phyloP scores from a whole-genome alignment of 2,329 filamentous ascomycete genomes.

The Aschersonia sp. region DNA sequence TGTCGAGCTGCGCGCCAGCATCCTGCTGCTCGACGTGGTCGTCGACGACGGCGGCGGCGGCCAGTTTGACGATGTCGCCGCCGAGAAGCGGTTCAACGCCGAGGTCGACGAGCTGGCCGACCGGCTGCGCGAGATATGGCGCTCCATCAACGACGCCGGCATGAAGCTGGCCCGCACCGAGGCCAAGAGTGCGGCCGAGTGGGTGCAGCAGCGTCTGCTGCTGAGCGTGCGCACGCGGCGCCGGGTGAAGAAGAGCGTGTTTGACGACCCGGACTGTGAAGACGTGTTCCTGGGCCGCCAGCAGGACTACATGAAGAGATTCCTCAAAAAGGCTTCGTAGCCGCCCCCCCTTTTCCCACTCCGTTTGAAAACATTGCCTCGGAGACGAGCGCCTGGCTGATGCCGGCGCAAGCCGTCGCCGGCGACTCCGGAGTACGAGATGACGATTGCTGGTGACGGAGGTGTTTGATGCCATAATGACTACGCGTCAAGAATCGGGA shows the following conservation, averaged over 20 bases:
- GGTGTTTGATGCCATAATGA: too few species aligned
- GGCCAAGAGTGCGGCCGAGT: constrained; percentile 61
- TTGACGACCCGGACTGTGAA: constrained; percentile 22
- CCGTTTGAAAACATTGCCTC: too few species aligned
- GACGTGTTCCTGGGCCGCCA: constrained; percentile 26
- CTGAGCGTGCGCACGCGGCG: constrained; percentile 54
- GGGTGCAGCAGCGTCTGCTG: constrained; percentile 57
- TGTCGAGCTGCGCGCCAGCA: constrained; percentile 46
- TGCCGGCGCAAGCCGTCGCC: constrained; percentile 4
- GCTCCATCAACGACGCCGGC: constrained; percentile 58
- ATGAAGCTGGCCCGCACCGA: constrained; percentile 59
- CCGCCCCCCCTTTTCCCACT: too few species aligned
- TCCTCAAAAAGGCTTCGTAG: constrained; percentile 15
- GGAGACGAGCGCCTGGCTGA: too few species aligned
- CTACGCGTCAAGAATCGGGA: constrained; percentile 7
- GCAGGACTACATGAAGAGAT: constrained; percentile 35
- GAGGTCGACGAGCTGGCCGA: constrained; percentile 52
- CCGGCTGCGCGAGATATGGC: constrained; percentile 40
- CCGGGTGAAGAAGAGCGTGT: constrained; percentile 37
- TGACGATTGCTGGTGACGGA: too few species aligned
- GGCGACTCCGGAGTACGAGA: background rate
- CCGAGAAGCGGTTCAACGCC: constrained; percentile 45
- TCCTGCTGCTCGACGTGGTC: constrained; percentile 58
- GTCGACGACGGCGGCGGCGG: constrained; percentile 45
- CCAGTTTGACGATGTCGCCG: constrained; percentile 12